Evolutionary conservation across 1,139 yeast genomes (phyloP), one percentile per base, ranked within the genome.

Genomic region (Pichia sp.): DNA sequence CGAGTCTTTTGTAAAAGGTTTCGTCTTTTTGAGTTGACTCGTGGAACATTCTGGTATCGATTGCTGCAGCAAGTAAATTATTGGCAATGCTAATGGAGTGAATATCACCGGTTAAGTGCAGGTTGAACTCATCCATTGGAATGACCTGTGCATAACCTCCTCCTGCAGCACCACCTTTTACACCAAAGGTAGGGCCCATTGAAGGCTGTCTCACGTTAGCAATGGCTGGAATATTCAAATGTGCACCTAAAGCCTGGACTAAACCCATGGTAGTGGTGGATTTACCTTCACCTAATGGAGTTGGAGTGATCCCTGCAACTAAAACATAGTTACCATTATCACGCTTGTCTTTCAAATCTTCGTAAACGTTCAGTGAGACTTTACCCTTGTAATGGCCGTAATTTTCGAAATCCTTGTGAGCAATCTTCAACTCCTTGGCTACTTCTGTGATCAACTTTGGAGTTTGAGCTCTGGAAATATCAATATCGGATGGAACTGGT

Each of bases 91-190:
- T 82, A 59, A 86, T 85, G 37, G 93, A 91, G 66, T 86, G 93
- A 55, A 86, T 86, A 68, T 86, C 95, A 66, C 95, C 95, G 48
- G 93, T 86, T 58, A 86, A 74, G 68, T 86, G 93, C 85, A 86
- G 79, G 70, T 86, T 86, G 72, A 86, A 86, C 67, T 86, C 93
- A 67, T 86, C 95, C 93, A 86, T 86, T 49, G 95, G 95, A 64
- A 86, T 85, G 23, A 85, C 93, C 68, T 86, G 93, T 7, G 95
- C 78, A 65, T 85, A 85, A 50, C 93, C 93, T 66, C 93, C 95
- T 61, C 95, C 95, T 10, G 95, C 93, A 56, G 95, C 95, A 68
- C 93, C 93, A 66, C 95, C 95, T 69, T 86, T 86, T 53, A 85
- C 87, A 68, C 95, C 95, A 63, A 86, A 85, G 9, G 93, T 86